A percentile compares a stretch with the other conserved stretches of the same genome.
These are phyloP conservation scores for Dalbergia oliveri DNA, from an alignment of 306 rosid species.

Conservation along the genomic window DNA sequence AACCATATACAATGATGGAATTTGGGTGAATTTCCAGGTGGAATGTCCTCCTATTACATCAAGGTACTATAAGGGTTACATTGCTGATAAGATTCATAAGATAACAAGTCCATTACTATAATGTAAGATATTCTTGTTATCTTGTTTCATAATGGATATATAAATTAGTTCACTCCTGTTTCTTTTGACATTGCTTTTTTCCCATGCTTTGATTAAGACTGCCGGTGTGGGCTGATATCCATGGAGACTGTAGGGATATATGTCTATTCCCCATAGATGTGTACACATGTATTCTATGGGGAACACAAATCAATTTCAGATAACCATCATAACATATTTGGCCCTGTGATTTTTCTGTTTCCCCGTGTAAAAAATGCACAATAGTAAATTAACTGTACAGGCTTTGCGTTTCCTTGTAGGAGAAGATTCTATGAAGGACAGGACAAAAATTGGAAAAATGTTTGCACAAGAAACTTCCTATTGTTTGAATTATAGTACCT, in stretches of 20 bases:
- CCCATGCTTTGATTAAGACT: slow-evolving; percentile 42
- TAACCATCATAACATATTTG: slow-evolving; percentile 39
- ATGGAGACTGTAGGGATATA: not conserved
- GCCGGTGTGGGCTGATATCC: slow-evolving; percentile 5
- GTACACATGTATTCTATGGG: slow-evolving; percentile 28
- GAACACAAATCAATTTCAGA: slow-evolving; percentile 37
- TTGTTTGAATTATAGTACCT: not conserved
- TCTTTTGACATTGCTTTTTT: slow-evolving; percentile 27
- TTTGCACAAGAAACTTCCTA: slow-evolving; percentile 31
- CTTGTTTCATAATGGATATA: slow-evolving; percentile 37
- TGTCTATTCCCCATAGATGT: slow-evolving; percentile 26
- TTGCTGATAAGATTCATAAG: slow-evolving; percentile 50
- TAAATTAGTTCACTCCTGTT: slow-evolving; percentile 31
- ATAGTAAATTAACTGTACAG: slow-evolving; percentile 29
- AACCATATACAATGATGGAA: slow-evolving; percentile 41
- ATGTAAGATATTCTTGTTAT: slow-evolving; percentile 38
- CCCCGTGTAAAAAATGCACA: slow-evolving; percentile 33
- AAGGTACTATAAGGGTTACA: slow-evolving; percentile 23
- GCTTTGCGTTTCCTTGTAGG: slow-evolving; percentile 5
- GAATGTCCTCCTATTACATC: slow-evolving; percentile 53
- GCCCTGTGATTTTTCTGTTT: slow-evolving; percentile 23
- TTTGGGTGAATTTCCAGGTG: slow-evolving; percentile 42
- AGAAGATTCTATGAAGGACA: slow-evolving; percentile 19
- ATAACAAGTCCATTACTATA: slow-evolving; percentile 21
- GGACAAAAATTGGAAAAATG: slow-evolving; percentile 2